These are phyloP conservation scores for Fraxinus excelsior DNA, from an alignment of 257 asterid species.

Conservation along the genomic window DNA sequence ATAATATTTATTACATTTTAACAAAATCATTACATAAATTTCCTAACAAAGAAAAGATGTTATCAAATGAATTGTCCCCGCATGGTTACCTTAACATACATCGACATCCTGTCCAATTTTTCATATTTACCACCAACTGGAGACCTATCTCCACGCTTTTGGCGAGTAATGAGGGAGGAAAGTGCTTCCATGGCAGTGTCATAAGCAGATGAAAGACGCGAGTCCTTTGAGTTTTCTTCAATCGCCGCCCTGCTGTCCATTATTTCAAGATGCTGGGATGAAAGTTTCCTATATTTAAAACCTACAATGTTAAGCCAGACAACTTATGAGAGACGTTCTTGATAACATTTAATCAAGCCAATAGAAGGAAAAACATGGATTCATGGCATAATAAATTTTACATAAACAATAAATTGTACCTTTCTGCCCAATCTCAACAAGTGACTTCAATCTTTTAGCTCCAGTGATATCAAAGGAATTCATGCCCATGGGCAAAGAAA, in stretches of 20 bases:
- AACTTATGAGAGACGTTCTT: not conserved
- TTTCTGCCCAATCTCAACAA: constrained; percentile 29
- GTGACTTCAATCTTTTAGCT: constrained; percentile 35
- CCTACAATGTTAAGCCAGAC: constrained; percentile 31
- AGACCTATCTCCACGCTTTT: constrained; percentile 57
- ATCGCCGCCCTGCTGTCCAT: constrained; percentile 34
- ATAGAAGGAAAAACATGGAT: not conserved
- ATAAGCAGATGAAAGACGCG: constrained; percentile 48
- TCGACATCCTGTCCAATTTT: constrained; percentile 70
- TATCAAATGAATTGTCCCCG: not conserved
- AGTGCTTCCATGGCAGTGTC: constrained; percentile 89
- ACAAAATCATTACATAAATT: not conserved
- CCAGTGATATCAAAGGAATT: constrained; percentile 33
- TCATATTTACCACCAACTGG: constrained; percentile 31
- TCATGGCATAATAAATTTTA: constrained; percentile 2
- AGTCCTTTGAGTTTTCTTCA: constrained; percentile 41
- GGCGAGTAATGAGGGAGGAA: constrained; percentile 73
- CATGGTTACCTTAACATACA: constrained; percentile 64
- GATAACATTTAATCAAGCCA: constrained; percentile 2
- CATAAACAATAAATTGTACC: constrained; percentile 27
- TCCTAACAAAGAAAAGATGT: constrained; percentile 1
- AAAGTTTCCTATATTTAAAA: constrained; percentile 32
- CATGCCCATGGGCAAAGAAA: constrained; percentile 26
- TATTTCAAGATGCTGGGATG: constrained; percentile 38
- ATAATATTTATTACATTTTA: not conserved